phyloP scores from a whole-genome alignment of 192 early-diverging fungal genomes.

The Helicostylum pulchrum region DNA sequence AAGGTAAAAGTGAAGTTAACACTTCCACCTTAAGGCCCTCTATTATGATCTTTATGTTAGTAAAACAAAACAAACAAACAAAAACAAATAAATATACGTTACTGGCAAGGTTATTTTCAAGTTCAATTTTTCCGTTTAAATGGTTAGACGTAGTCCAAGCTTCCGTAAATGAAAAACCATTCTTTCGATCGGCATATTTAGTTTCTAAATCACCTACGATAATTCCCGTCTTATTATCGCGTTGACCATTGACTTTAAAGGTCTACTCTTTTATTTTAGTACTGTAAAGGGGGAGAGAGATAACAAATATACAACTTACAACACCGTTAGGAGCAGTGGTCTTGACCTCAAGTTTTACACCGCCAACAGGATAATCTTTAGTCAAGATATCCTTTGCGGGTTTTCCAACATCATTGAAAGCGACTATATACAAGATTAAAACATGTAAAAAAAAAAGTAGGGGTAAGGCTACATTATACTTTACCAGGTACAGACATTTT shows the following conservation, averaged over 20 bases:
- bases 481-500: slow-evolving; percentile 33
- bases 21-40: slow-evolving; percentile 96
- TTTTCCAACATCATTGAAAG: slow-evolving; percentile 95
- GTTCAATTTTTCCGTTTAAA: slow-evolving; percentile 87
- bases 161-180: slow-evolving; percentile 94
- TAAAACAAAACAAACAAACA: not conserved
- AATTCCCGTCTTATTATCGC: slow-evolving; percentile 92
- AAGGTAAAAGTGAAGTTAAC: slow-evolving; percentile 78
- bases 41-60: slow-evolving; percentile 4
- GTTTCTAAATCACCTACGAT: slow-evolving; percentile 97
- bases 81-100: slow-evolving; percentile 4
- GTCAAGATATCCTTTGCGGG: slow-evolving; percentile 88
- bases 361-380: slow-evolving; percentile 95
- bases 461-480: not conserved
- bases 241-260: slow-evolving; percentile 92
- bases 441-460: not conserved
- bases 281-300: no score
- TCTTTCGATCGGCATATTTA: slow-evolving; percentile 93
- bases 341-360: slow-evolving; percentile 96
- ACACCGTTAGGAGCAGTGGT: slow-evolving; percentile 94
- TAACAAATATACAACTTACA: no score
- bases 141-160: slow-evolving; percentile 95
- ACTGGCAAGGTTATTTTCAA: slow-evolving; percentile 87
- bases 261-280: slow-evolving; percentile 46
- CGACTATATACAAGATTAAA: slow-evolving; percentile 40